A percentile compares a stretch with the other conserved stretches of the same genome.
These are phyloP conservation scores for Penicillium dipodomyicola DNA, from an alignment of 495 filamentous ascomycete genomes.

Conservation along the genomic window DNA sequence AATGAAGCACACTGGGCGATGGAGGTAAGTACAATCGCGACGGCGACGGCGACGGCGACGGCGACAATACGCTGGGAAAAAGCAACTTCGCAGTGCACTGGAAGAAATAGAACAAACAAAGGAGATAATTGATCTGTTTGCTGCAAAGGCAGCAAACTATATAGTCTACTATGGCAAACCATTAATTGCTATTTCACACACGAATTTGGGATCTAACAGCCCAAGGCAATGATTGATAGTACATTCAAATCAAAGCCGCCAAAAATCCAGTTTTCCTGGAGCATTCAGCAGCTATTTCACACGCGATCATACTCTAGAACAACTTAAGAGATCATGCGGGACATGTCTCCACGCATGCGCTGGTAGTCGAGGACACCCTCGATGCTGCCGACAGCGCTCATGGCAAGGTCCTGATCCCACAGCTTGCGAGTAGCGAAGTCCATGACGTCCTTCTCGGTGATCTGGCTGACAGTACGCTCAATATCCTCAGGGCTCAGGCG, in stretches of 20 bases:
- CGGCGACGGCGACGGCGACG: not conserved
- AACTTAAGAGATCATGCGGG: conserved; percentile 62
- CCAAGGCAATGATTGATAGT: conserved; percentile 40
- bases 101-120: conserved; percentile 20
- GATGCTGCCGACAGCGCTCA: conserved; percentile 87
- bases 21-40: not conserved
- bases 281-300: conserved; percentile 22
- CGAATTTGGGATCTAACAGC: conserved; percentile 35
- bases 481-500: conserved; percentile 90
- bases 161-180: conserved; percentile 39
- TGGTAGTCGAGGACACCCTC: conserved; percentile 91
- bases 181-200: conserved; percentile 41
- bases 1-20: not conserved
- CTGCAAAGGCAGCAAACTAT: conserved; percentile 27
- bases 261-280: conserved; percentile 8
- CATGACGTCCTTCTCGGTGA: conserved; percentile 97
- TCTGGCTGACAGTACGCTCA: conserved; percentile 78
- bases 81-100: not conserved
- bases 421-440: conserved; percentile 84
- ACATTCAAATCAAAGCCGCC: conserved; percentile 33
- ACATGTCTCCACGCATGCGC: conserved; percentile 85
- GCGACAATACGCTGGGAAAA: no score
- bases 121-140: conserved; percentile 27
- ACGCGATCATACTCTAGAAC: conserved; percentile 20
- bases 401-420: conserved; percentile 95